A percentile compares a stretch with the other conserved stretches of the same genome.
Evolutionary conservation across 495 filamentous ascomycete species (phyloP).

Genomic region (Xanthoparmelia taractica): DNA sequence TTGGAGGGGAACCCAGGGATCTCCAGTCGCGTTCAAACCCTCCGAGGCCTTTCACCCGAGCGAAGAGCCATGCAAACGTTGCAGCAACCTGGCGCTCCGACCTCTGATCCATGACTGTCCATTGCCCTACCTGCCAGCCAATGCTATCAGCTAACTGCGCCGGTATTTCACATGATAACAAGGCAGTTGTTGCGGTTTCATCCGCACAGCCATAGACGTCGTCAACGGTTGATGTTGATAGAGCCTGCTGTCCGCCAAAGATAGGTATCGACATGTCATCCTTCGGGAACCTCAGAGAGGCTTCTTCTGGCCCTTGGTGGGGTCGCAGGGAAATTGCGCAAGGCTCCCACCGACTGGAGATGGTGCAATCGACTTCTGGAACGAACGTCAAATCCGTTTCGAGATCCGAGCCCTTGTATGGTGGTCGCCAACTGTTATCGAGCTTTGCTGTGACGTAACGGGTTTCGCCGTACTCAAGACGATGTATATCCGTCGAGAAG

Average conservation of each 20-base stretch:
- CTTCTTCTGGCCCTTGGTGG: too few relatives aligned
- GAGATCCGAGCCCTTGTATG: background rate
- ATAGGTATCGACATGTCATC: background rate
- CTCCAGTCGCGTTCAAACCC: slow-evolving; percentile 22
- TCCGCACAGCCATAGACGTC: slow-evolving; percentile 8
- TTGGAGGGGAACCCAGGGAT: slow-evolving; percentile 20
- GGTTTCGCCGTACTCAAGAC: slow-evolving; percentile 47
- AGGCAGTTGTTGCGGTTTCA: slow-evolving; percentile 23
- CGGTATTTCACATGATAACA: slow-evolving; percentile 30
- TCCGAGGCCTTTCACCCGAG: slow-evolving; percentile 25
- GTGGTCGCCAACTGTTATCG: slow-evolving; percentile 11
- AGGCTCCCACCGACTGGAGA: slow-evolving; percentile 29
- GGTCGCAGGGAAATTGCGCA: background rate
- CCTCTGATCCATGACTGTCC: slow-evolving; percentile 29
- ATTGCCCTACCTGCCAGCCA: slow-evolving; percentile 29
- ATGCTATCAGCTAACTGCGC: background rate
- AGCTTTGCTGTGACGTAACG: slow-evolving; percentile 44
- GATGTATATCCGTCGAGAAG: slow-evolving; percentile 48
- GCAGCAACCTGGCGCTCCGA: slow-evolving; percentile 30
- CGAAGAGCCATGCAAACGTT: slow-evolving; percentile 34
- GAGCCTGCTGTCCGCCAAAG: background rate
- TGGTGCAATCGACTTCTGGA: slow-evolving; percentile 4
- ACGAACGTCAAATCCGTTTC: background rate
- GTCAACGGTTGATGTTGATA: background rate
- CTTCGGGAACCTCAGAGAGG: background rate